Evolutionary conservation across 169 alveolate species (phyloP).

Genomic region (Plasmodium vinckei): DNA sequence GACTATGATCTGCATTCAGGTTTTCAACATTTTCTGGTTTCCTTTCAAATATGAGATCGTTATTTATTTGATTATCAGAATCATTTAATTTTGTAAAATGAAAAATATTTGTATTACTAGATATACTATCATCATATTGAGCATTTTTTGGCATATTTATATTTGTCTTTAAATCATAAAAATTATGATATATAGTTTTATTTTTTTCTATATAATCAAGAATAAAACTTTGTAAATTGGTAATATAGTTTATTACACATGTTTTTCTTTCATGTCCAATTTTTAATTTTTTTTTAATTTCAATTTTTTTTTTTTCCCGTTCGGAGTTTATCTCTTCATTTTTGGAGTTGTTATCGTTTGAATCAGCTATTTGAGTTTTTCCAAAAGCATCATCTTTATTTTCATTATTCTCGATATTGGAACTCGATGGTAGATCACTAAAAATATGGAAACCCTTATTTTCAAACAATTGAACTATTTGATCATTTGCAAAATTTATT

Average conservation of each 20-base stretch:
- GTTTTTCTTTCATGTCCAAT: conserved; percentile 29
- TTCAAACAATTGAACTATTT: conserved; percentile 12
- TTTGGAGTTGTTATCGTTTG: neutral
- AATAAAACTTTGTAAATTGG: conserved; percentile 34
- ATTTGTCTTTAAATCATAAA: conserved; percentile 43
- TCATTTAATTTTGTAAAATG: conserved; percentile 21
- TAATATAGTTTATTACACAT: conserved; percentile 21
- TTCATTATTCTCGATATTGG: neutral
- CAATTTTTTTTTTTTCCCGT: neutral
- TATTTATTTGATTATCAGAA: neutral
- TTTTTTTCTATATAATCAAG: conserved; percentile 21
- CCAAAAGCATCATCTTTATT: neutral
- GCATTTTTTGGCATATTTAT: conserved; percentile 15
- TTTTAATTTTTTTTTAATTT: conserved; percentile 9
- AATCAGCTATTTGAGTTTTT: neutral
- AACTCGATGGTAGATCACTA: neutral
- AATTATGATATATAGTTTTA: conserved; percentile 39
- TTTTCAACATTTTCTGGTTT: neutral
- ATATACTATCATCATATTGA: conserved; percentile 30
- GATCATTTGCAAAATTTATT: conserved; percentile 35
- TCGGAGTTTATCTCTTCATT: neutral
- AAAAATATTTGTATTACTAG: conserved; percentile 33
- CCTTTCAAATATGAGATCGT: neutral
- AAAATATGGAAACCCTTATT: conserved; percentile 40
- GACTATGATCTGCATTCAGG: neutral